These are phyloP conservation scores for Leersia perrieri DNA, from an alignment of 176 grass and related monocot species.

Conservation along the genomic window DNA sequence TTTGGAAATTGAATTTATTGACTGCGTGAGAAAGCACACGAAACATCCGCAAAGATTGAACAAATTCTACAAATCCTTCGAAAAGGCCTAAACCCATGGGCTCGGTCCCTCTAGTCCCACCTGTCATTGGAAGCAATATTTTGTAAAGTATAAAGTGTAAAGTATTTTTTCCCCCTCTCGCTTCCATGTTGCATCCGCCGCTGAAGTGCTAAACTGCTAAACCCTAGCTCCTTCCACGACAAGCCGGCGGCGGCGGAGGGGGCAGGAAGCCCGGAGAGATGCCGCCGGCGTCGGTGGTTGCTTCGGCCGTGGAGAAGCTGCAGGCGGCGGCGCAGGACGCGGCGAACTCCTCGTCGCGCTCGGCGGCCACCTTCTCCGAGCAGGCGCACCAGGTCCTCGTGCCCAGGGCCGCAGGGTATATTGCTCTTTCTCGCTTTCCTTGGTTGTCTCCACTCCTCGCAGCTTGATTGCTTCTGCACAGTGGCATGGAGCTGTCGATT, in stretches of 20 bases:
- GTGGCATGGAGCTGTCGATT: neutral
- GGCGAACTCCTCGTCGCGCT: conserved; percentile 32
- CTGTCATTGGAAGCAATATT: neutral
- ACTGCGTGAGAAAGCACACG: neutral
- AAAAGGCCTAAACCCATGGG: neutral
- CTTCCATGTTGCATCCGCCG: neutral
- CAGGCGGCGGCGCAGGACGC: conserved; percentile 34
- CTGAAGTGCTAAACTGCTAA: too few species aligned
- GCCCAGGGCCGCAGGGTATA: conserved; percentile 32
- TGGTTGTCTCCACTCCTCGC: neutral
- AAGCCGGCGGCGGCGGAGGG: neutral
- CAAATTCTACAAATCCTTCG: neutral
- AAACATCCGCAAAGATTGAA: neutral
- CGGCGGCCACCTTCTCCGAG: conserved; percentile 28
- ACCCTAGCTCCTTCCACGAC: conserved; percentile 1
- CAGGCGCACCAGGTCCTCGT: conserved; percentile 34
- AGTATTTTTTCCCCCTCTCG: neutral
- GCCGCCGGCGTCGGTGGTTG: neutral
- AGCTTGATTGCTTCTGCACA: neutral
- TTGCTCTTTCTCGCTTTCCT: too few species aligned
- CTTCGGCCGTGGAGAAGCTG: conserved; percentile 27
- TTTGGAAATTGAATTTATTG: neutral
- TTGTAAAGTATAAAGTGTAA: too few species aligned
- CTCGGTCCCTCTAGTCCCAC: neutral
- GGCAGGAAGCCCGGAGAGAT: neutral